Base-by-base conservation (phyloP, 139 green algal species). In the Spirogloea muscicola region DNA sequence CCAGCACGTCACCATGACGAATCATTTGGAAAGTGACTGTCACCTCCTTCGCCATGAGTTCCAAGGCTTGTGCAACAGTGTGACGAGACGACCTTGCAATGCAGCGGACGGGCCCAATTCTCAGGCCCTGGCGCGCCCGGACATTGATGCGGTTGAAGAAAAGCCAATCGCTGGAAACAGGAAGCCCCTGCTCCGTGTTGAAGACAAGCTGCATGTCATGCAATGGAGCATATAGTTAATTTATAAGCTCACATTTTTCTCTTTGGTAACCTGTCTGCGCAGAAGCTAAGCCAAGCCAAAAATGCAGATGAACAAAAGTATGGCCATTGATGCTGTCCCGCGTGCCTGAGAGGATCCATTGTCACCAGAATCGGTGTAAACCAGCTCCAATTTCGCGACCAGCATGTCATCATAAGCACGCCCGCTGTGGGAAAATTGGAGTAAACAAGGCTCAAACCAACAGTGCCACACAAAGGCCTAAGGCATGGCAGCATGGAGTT, bases 141-240 rank as follows among this genome's bases (percentile, higher is more conserved):
- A 59, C 72, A 46, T 81, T 81, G 62, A 80, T 51, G 31, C 72
- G 64, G 49, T 77, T 81, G 49, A 81, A 81, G 66, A 77, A 81
- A n/a, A 81, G 64, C 72, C 72, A 81, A 33, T 80, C 72, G 29
- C 25, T 36, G 7, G 64, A 44, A 46, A 81, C 48, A 33, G 72
- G 72, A 6, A 80, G 27, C 1, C 66, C 72, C 13, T 80, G 72
- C 63, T 80, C 72, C 38, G 70, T 79, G 61, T 46, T 76, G 31
- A 75, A 1, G 27, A 79, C 58, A 6, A 79, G 2, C 70, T 74
- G 70, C 3, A 2, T n/a, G n/a, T n/a, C n/a, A n/a, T n/a, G n/a
- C 21, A 55, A n/a, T n/a, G n/a, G n/a, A n/a, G n/a, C n/a, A n/a
- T n/a, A n/a, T n/a, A n/a, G n/a, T n/a, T n/a, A n/a, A n/a, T n/a